phyloP scores from a whole-genome alignment of 495 filamentous ascomycete genomes.

The Neurospora sublineolata region DNA sequence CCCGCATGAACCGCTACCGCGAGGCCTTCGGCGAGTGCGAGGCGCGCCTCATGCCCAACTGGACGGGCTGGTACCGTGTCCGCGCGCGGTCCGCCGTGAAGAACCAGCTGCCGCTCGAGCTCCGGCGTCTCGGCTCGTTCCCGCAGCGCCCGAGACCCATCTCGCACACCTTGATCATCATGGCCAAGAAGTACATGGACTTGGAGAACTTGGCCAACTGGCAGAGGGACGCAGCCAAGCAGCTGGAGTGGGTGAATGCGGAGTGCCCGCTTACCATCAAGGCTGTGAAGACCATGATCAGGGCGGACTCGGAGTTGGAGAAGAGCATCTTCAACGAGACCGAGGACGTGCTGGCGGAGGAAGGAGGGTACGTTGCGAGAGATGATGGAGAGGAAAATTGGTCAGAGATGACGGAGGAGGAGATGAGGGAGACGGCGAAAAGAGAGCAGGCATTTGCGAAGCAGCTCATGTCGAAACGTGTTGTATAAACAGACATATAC shows the following conservation, averaged over 20 bases:
- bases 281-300: slow-evolving; percentile 29
- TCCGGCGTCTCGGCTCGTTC: slow-evolving; percentile 20
- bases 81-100: slow-evolving; percentile 9
- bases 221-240: slow-evolving; percentile 18
- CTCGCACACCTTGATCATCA: slow-evolving; percentile 27
- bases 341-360: neutral
- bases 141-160: slow-evolving; percentile 25
- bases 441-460: neutral
- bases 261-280: slow-evolving; percentile 18
- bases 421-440: neutral
- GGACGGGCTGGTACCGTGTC: slow-evolving; percentile 52
- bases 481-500: neutral
- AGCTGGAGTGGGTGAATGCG: slow-evolving; percentile 14
- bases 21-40: slow-evolving; percentile 61
- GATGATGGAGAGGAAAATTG: neutral
- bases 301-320: slow-evolving; percentile 1
- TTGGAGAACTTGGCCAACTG: slow-evolving; percentile 24
- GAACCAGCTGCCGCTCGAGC: slow-evolving; percentile 23
- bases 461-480: neutral
- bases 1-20: slow-evolving; percentile 25
- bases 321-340: neutral
- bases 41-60: slow-evolving; percentile 58
- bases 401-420: neutral
- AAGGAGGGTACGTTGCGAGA: neutral
- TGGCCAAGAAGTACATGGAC: slow-evolving; percentile 28